Evolutionary conservation across 139 green algal species (phyloP).

Genomic region (Chlorokybus atmophyticus): DNA sequence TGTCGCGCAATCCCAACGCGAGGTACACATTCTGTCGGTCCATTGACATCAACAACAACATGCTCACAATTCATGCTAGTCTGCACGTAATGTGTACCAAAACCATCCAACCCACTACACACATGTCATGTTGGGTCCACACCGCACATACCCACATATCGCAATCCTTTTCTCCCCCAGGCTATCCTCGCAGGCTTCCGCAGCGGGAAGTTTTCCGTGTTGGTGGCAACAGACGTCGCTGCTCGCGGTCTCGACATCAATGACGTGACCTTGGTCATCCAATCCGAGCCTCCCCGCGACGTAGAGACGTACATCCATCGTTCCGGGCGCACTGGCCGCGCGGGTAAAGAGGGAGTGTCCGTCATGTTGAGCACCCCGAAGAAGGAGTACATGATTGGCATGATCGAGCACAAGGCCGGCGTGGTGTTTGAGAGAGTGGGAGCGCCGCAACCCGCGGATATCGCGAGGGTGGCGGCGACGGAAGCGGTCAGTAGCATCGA

Average conservation of each 20-base stretch:
- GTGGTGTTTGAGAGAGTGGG: slow-evolving; percentile 76
- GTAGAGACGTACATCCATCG: slow-evolving; percentile 90
- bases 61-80: too few species aligned
- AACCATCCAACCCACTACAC: too few species aligned
- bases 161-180: slow-evolving; percentile 5
- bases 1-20: slow-evolving; percentile 53
- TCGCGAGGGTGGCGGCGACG: slow-evolving; percentile 60
- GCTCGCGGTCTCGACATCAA: slow-evolving; percentile 91
- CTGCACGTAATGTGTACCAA: too few species aligned
- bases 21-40: too few species aligned
- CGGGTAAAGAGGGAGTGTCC: slow-evolving; percentile 59
- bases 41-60: too few species aligned
- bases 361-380: slow-evolving; percentile 63
- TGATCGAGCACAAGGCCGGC: slow-evolving; percentile 64
- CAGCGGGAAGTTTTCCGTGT: slow-evolving; percentile 65
- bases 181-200: slow-evolving; percentile 61
- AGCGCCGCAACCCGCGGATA: slow-evolving; percentile 75
- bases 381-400: slow-evolving; percentile 68
- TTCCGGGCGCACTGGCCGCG: slow-evolving; percentile 77
- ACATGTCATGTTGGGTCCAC: too few species aligned
- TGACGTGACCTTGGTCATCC: slow-evolving; percentile 71
- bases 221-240: slow-evolving; percentile 99
- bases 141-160: too few species aligned
- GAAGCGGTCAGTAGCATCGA: slow-evolving; percentile 45
- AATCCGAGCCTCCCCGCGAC: slow-evolving; percentile 67